A percentile compares a stretch with the other conserved stretches of the same genome.
Conservation (phyloP, 371 early-diverging fungal species). For the Mortierella sp. region DNA sequence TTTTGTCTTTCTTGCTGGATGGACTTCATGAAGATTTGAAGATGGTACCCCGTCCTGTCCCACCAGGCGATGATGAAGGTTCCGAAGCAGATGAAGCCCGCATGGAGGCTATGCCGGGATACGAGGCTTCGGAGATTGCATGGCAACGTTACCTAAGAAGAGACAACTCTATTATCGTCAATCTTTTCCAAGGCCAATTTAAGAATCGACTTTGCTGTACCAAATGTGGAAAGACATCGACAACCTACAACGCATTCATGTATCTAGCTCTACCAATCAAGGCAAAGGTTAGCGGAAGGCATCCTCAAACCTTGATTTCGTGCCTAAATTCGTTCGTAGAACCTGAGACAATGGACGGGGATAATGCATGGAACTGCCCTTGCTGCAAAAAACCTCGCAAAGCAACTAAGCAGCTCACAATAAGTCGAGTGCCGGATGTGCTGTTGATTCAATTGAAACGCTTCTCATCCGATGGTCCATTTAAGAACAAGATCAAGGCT, state of each 20-base stretch:
- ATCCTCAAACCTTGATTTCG: conserved; percentile 72
- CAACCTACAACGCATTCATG: conserved; percentile 94
- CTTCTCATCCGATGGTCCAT: conserved; percentile 94
- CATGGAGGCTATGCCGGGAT: conserved; percentile 49
- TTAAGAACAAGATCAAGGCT: conserved; percentile 92
- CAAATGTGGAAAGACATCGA: conserved; percentile 88
- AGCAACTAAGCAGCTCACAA: conserved; percentile 81
- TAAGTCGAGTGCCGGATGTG: conserved; percentile 89
- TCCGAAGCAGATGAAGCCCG: conserved; percentile 53
- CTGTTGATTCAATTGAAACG: conserved; percentile 94
- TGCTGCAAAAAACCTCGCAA: conserved; percentile 80
- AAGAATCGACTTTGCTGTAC: conserved; percentile 84
- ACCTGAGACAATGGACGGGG: conserved; percentile 88
- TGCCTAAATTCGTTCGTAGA: conserved; percentile 90
- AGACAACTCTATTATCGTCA: conserved; percentile 93
- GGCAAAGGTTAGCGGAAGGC: conserved; percentile 35
- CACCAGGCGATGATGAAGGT: conserved; percentile 37
- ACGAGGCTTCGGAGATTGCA: conserved; percentile 72
- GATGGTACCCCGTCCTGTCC: conserved; percentile 17
- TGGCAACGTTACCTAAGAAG: conserved; percentile 84
- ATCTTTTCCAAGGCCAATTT: conserved; percentile 91
- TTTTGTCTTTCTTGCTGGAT: conserved; percentile 78
- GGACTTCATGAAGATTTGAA: conserved; percentile 85
- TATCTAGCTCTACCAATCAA: conserved; percentile 91
- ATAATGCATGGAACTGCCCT: conserved; percentile 94